Evolutionary conservation across 2,329 filamentous ascomycete genomes (phyloP).

Genomic region (Monilinia fructicola): DNA sequence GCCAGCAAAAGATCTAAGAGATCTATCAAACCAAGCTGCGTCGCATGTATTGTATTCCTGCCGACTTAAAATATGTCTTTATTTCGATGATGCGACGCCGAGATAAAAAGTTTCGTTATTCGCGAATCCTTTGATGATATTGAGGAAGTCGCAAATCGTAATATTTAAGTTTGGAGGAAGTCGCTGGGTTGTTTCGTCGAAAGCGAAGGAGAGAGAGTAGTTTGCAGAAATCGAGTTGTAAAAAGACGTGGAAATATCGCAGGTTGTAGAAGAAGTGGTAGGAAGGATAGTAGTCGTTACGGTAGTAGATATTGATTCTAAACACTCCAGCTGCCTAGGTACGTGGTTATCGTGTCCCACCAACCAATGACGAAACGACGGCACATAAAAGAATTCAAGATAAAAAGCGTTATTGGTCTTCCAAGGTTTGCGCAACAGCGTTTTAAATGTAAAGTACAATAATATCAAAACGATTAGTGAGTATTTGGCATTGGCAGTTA

Average conservation of each 20-base stretch:
- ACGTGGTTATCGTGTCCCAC: slow-evolving; percentile 17
- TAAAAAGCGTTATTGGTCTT: neutral
- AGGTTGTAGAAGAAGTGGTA: neutral
- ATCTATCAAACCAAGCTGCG: neutral
- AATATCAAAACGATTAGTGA: neutral
- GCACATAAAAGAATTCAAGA: slow-evolving; percentile 4
- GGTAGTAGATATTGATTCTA: neutral
- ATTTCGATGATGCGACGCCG: neutral
- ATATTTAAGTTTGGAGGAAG: neutral
- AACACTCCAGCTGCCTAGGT: neutral
- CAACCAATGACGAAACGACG: slow-evolving; percentile 13
- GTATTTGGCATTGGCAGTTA: neutral
- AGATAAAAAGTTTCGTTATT: neutral
- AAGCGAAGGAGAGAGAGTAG: neutral
- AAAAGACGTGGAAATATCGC: neutral
- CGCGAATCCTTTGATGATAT: neutral
- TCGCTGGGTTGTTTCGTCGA: neutral
- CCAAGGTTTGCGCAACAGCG: neutral
- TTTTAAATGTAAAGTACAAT: neutral
- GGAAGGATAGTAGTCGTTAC: neutral
- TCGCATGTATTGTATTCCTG: neutral
- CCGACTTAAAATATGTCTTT: neutral
- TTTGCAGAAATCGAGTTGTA: neutral
- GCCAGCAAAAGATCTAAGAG: slow-evolving; percentile 11
- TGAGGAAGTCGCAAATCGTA: neutral